These are phyloP conservation scores for Lentinula lateritia DNA, from an alignment of 768 basidiomycete species.

Conservation along the genomic window DNA sequence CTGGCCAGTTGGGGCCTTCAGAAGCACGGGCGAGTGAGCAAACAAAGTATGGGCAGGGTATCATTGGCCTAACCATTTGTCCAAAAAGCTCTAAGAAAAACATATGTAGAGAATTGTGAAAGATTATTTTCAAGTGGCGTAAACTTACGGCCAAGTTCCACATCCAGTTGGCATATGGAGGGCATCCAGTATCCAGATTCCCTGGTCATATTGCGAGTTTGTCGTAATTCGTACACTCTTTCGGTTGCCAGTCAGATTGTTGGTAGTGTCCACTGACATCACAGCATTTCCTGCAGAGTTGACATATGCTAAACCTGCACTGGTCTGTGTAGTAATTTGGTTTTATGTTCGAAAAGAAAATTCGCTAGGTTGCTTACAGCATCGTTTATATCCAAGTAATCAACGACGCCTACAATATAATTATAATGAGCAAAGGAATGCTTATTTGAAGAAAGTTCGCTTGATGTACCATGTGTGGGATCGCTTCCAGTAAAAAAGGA, in stretches of 20 bases:
- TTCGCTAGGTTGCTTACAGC: slow-evolving; percentile 38
- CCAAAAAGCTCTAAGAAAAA: slow-evolving; percentile 23
- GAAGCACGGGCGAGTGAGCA: background rate
- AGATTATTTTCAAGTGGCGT: background rate
- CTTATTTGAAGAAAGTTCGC: too few species aligned
- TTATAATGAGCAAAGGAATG: background rate
- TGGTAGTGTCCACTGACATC: slow-evolving; percentile 87
- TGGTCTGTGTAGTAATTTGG: slow-evolving; percentile 3
- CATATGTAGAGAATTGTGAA: too few species aligned
- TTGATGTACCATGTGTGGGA: slow-evolving; percentile 61
- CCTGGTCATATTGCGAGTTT: slow-evolving; percentile 51
- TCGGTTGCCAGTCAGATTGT: slow-evolving; percentile 59
- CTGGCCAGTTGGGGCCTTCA: slow-evolving; percentile 57
- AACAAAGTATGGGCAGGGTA: background rate
- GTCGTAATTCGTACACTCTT: slow-evolving; percentile 77
- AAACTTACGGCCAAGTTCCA: slow-evolving; percentile 45
- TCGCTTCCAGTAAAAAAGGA: slow-evolving; percentile 63
- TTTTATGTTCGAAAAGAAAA: too few species aligned
- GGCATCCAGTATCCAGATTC: slow-evolving; percentile 76
- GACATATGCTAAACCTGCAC: slow-evolving; percentile 47
- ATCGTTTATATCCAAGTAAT: slow-evolving; percentile 57
- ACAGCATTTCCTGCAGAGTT: slow-evolving; percentile 72
- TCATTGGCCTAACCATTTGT: slow-evolving; percentile 18
- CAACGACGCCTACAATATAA: slow-evolving; percentile 31
- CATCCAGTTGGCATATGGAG: slow-evolving; percentile 74